Evolutionary conservation across 768 basidiomycete genomes (phyloP).

Genomic region (Agaricus blazei): DNA sequence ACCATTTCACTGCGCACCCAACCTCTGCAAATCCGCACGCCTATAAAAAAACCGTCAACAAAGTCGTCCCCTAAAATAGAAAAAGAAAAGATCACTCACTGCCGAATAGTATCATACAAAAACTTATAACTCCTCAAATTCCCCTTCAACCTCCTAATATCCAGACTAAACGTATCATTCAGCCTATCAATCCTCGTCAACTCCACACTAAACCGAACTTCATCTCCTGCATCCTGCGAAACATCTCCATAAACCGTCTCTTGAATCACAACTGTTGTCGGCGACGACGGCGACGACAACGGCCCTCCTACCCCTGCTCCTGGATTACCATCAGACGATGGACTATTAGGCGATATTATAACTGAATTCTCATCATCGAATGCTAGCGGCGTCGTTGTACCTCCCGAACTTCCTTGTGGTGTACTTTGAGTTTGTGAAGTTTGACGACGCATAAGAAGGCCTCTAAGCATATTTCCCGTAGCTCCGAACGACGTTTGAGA

Average conservation of each 20-base stretch:
- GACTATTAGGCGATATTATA: constrained; percentile 18
- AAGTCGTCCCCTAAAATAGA: not conserved
- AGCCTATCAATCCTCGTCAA: constrained; percentile 86
- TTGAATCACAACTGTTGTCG: constrained; percentile 20
- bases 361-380: constrained; percentile 46
- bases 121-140: constrained; percentile 91
- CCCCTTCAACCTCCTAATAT: constrained; percentile 89
- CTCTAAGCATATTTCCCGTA: constrained; percentile 78
- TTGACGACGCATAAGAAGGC: constrained; percentile 85
- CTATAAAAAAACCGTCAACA: constrained; percentile 21
- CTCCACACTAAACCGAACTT: constrained; percentile 96
- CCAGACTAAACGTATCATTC: constrained; percentile 86
- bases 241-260: constrained; percentile 75
- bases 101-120: constrained; percentile 81
- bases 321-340: not conserved
- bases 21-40: constrained; percentile 39
- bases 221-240: constrained; percentile 84
- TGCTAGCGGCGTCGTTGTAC: constrained; percentile 27
- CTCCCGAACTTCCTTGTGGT: constrained; percentile 23
- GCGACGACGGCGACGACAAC: not conserved
- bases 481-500: constrained; percentile 65
- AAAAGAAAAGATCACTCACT: constrained; percentile 46
- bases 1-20: constrained; percentile 5
- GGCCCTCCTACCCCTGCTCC: not conserved
- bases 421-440: constrained; percentile 71